These are phyloP conservation scores for Russula brevipes DNA, from an alignment of 768 basidiomycete species.

Conservation along the genomic window DNA sequence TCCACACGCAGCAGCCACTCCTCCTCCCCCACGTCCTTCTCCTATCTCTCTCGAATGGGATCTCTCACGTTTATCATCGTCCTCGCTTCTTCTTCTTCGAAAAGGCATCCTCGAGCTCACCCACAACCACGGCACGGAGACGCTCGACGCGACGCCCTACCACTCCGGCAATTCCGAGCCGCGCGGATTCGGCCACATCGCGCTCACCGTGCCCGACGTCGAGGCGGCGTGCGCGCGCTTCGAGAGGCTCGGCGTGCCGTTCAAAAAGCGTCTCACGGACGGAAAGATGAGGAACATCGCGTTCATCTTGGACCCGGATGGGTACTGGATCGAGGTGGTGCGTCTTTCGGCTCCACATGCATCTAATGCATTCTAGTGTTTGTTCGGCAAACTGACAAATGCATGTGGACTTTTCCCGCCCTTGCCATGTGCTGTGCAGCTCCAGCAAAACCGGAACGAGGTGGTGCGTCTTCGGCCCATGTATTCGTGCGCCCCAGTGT, in stretches of 20 bases:
- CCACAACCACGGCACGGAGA: constrained; percentile 90
- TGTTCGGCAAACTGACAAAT: not conserved
- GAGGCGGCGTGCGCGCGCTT: constrained; percentile 80
- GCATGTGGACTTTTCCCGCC: not conserved
- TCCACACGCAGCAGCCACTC: not conserved
- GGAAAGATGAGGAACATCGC: constrained; percentile 84
- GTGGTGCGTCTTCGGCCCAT: too few relatives aligned
- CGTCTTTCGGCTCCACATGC: not conserved
- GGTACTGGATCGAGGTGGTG: constrained; percentile 32
- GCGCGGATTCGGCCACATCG: constrained; percentile 82
- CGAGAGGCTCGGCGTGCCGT: constrained; percentile 69
- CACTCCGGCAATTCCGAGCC: constrained; percentile 82
- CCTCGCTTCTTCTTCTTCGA: not conserved
- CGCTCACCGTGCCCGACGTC: constrained; percentile 78
- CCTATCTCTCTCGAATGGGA: too few relatives aligned
- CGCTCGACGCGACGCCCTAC: constrained; percentile 76
- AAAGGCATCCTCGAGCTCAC: constrained; percentile 78
- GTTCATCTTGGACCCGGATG: constrained; percentile 82
- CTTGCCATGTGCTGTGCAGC: not conserved
- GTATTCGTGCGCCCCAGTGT: too few relatives aligned
- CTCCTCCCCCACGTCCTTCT: too few relatives aligned
- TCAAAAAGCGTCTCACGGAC: constrained; percentile 83
- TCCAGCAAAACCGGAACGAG: not conserved
- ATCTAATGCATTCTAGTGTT: not conserved
- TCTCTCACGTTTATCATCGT: not conserved